Evolutionary conservation across 1,284 basidiomycete species (phyloP).

Genomic region (Apiotrichum akiyoshidainum): DNA sequence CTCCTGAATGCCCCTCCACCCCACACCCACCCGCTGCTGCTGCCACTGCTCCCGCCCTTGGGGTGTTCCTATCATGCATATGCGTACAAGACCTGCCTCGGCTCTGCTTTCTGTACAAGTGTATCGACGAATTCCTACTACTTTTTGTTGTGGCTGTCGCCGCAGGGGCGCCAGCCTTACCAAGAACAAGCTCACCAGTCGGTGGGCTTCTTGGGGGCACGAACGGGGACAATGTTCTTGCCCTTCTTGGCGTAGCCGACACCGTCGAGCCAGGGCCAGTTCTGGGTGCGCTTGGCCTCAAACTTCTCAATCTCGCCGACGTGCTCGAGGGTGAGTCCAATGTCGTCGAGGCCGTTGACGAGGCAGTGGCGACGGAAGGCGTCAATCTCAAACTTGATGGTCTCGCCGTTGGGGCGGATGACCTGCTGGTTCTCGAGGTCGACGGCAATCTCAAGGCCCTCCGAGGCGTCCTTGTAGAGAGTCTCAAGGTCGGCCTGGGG

Average conservation of each 20-base stretch:
- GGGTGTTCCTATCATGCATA: slow-evolving; percentile 3
- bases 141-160: not conserved
- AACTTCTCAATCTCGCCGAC: slow-evolving; percentile 66
- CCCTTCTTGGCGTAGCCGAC: slow-evolving; percentile 74
- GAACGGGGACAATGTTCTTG: slow-evolving; percentile 53
- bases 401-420: slow-evolving; percentile 69
- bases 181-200: slow-evolving; percentile 64
- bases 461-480: slow-evolving; percentile 75
- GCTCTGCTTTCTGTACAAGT: slow-evolving; percentile 5
- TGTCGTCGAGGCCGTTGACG: slow-evolving; percentile 90
- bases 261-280: slow-evolving; percentile 93
- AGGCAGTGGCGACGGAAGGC: slow-evolving; percentile 86
- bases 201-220: slow-evolving; percentile 53
- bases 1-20: too few species aligned
- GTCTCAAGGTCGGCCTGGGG: slow-evolving; percentile 71
- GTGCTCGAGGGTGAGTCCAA: slow-evolving; percentile 82
- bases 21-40: too few species aligned
- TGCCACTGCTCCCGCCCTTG: not conserved
- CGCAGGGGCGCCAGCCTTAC: not conserved
- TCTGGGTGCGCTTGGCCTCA: slow-evolving; percentile 67
- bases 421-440: slow-evolving; percentile 86
- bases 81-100: slow-evolving; percentile 7
- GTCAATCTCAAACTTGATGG: slow-evolving; percentile 75
- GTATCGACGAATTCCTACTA: not conserved
- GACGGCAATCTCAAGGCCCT: slow-evolving; percentile 76